phyloP scores from a whole-genome alignment of 164 flowering plant species.

The grape (Vitis vinifera) region DNA sequence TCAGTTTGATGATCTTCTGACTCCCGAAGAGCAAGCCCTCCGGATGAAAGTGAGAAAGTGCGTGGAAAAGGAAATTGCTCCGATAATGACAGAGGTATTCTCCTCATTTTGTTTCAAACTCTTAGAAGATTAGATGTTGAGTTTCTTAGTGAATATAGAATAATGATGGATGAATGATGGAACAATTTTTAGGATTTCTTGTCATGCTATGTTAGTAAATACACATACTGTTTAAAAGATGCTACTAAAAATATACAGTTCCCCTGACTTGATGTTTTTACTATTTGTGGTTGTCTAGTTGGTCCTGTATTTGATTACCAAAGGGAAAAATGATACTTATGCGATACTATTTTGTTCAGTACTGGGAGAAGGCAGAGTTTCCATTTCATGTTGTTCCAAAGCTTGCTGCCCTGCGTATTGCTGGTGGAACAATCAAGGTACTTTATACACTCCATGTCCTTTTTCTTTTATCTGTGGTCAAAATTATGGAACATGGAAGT shows the following conservation, averaged over 20 bases:
- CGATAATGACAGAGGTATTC: constrained; percentile 74
- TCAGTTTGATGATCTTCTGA: constrained; percentile 78
- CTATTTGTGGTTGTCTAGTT: background rate
- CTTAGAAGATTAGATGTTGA: background rate
- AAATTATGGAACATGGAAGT: background rate
- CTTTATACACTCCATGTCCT: background rate
- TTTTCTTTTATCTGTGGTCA: background rate
- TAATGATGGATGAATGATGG: background rate
- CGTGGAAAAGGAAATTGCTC: constrained; percentile 91
- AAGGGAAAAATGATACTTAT: background rate
- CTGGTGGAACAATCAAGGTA: constrained; percentile 95
- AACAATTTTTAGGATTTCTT: background rate
- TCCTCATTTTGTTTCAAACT: background rate
- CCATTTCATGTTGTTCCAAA: constrained; percentile 88
- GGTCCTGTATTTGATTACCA: background rate
- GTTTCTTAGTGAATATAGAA: background rate
- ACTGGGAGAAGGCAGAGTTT: constrained; percentile 99
- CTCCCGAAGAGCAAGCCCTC: constrained; percentile 66
- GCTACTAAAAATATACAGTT: too few relatives aligned
- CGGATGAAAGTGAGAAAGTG: constrained; percentile 58
- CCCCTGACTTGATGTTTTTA: too few relatives aligned
- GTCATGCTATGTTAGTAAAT: background rate
- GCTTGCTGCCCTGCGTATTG: constrained; percentile 60
- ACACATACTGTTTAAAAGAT: too few relatives aligned
- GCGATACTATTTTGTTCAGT: constrained; percentile 35